Evolutionary conservation across 805 yeast genomes (phyloP), one percentile per base, ranked within the genome.

Genomic region (Saccharomycopsis babjevae): DNA sequence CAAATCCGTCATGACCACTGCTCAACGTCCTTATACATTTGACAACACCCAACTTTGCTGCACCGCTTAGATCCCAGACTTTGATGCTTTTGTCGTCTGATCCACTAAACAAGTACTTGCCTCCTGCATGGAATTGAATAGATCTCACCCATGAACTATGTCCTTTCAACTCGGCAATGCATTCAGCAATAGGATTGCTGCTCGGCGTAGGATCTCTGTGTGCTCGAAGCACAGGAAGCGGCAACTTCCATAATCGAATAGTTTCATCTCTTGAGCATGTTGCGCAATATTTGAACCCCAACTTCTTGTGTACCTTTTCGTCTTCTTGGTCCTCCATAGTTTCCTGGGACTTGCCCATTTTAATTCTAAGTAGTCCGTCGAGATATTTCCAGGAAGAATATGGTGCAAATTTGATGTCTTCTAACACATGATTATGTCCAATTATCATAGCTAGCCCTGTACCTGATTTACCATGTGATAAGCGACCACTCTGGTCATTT

Each of bases 111-210:
- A 90, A 69, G 66, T 81, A 83, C 46, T 83, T 77, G 0, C 94
- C 96, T 66, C 82, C 83, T 1, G 96, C 96, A 71, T 90, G 96
- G 56, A 87, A 73, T 10, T 75, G 74, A 5, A 91, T 67, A 7
- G 83, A 80, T 63, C 86, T 81, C 0, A 93, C 87, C 98, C 98
- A 92, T 10, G 94, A 88, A 57, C 83, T 82, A 71, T 92, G 97
- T 1, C 94, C 97, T 6, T 73, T 67, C 11, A 89, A 73, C 20
- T 83, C 83, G 28, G 78, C 76, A 1, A 89, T 67, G 30, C 82
- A 73, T 66, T 76, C 78, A 1, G 88, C 93, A 56, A 84, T 82
- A 0, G 88, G 83, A 67, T 83, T 79, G 22, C 80, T 71, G 0
- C 83, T 72, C 0, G 90, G 88, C 50, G 81, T 72, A 7, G 88